Evolutionary conservation across 164 flowering plant species (phyloP).

Genomic region (Chloranthus sessilifolius): DNA sequence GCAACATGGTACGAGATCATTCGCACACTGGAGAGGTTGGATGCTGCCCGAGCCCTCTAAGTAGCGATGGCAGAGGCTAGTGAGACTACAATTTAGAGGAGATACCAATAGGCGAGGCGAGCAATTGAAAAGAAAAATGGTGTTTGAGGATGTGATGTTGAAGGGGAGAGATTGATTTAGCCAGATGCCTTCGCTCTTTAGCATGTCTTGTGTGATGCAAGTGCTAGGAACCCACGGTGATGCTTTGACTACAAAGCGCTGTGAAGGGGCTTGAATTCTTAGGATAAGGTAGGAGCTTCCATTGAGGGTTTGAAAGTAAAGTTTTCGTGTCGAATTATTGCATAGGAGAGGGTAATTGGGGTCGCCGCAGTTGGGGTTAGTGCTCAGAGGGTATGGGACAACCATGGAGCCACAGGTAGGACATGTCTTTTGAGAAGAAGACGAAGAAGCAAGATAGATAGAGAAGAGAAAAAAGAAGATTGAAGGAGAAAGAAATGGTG

Average conservation of each 20-base stretch:
- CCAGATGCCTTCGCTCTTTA: conserved; percentile 50
- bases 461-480: conserved; percentile 2
- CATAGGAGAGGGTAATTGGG: conserved; percentile 43
- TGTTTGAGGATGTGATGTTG: conserved; percentile 54
- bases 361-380: conserved; percentile 47
- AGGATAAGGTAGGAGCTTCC: conserved; percentile 51
- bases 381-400: conserved; percentile 68
- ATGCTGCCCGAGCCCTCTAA: conserved; percentile 37
- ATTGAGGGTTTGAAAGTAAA: conserved; percentile 49
- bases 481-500: not conserved
- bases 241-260: conserved; percentile 54
- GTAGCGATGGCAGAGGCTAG: conserved; percentile 57
- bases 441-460: not conserved
- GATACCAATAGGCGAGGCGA: conserved; percentile 54
- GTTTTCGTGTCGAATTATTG: conserved; percentile 32
- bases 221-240: conserved; percentile 41
- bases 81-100: conserved; percentile 54
- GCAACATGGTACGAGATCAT: conserved; percentile 33
- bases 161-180: conserved; percentile 56
- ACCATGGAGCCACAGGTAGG: conserved; percentile 47
- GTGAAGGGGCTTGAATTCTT: conserved; percentile 28
- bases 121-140: conserved; percentile 59
- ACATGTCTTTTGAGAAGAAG: conserved; percentile 27
- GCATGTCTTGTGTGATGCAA: conserved; percentile 48
- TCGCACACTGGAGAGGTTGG: conserved; percentile 6